phyloP scores from a whole-genome alignment of 192 early-diverging fungal genomes.

The Geranomyces michiganensis region DNA sequence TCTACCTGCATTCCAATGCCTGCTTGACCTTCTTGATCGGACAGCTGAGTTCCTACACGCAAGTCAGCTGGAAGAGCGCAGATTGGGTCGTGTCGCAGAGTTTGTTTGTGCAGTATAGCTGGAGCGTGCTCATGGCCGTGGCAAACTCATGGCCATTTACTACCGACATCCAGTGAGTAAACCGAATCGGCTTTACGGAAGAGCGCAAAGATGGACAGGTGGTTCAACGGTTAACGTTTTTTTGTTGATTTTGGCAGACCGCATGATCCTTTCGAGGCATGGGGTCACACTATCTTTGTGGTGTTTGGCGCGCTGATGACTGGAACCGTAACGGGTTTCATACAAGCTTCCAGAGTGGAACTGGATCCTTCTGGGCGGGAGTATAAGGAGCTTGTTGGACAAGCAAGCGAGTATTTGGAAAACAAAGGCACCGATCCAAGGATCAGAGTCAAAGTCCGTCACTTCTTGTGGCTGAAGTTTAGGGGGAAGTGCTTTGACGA shows the following conservation, averaged over 20 bases:
- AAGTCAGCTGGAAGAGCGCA: neutral
- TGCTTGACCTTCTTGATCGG: slow-evolving; percentile 26
- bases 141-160: slow-evolving; percentile 28
- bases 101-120: slow-evolving; percentile 14
- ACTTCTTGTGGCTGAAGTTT: slow-evolving; percentile 43
- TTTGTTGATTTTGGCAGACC: slow-evolving; percentile 1
- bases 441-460: slow-evolving; percentile 22
- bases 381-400: slow-evolving; percentile 45
- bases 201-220: too few species aligned
- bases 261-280: neutral
- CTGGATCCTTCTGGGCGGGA: slow-evolving; percentile 16
- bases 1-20: slow-evolving; percentile 19
- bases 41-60: neutral
- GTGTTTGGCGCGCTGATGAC: slow-evolving; percentile 26
- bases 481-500: slow-evolving; percentile 39
- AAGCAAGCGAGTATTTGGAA: slow-evolving; percentile 47
- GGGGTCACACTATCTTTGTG: slow-evolving; percentile 15
- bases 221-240: too few species aligned
- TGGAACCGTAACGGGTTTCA: slow-evolving; percentile 20
- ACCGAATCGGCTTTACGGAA: neutral
- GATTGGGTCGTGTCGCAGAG: neutral
- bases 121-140: slow-evolving; percentile 24
- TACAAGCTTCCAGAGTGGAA: slow-evolving; percentile 17
- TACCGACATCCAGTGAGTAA: slow-evolving; percentile 1
- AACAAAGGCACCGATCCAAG: slow-evolving; percentile 21